Percentiles rank a stretch among this genome's conserved stretches.
Evolutionary conservation across 177 flowering plant genomes (phyloP).

Genomic region (Vitis hybrid): DNA sequence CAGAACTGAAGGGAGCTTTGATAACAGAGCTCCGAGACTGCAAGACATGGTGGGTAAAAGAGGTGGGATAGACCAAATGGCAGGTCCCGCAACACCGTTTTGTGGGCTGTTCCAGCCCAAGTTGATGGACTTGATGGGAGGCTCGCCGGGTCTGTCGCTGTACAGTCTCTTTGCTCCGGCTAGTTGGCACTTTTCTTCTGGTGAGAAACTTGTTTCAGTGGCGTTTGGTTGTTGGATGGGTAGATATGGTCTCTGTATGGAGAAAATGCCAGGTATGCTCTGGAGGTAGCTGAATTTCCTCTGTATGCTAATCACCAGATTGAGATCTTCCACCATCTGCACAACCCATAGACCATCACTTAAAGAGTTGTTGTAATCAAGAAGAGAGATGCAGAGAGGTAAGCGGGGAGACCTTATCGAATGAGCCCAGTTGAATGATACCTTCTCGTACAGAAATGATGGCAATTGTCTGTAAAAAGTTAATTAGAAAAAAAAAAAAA

Average conservation of each 20-base stretch:
- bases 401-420: conserved; percentile 51
- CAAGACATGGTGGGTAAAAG: conserved; percentile 43
- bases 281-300: conserved; percentile 74
- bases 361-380: neutral
- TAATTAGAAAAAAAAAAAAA: neutral
- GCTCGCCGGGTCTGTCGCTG: conserved; percentile 21
- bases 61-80: conserved; percentile 52
- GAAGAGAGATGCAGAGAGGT: neutral
- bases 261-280: conserved; percentile 60
- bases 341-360: neutral
- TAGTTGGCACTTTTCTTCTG: conserved; percentile 21
- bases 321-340: conserved; percentile 70
- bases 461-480: conserved; percentile 56
- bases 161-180: conserved; percentile 43
- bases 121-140: conserved; percentile 40
- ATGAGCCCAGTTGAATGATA: conserved; percentile 75
- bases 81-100: conserved; percentile 21
- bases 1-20: conserved; percentile 29
- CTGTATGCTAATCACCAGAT: conserved; percentile 62
- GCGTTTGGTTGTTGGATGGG: conserved; percentile 36
- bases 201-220: conserved; percentile 15
- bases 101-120: conserved; percentile 59
- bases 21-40: conserved; percentile 43
- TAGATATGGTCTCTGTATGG: conserved; percentile 57
- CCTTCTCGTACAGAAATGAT: conserved; percentile 80